Conservation (phyloP, 495 filamentous ascomycete genomes). For the Podospora bellae-mahoneyi region DNA sequence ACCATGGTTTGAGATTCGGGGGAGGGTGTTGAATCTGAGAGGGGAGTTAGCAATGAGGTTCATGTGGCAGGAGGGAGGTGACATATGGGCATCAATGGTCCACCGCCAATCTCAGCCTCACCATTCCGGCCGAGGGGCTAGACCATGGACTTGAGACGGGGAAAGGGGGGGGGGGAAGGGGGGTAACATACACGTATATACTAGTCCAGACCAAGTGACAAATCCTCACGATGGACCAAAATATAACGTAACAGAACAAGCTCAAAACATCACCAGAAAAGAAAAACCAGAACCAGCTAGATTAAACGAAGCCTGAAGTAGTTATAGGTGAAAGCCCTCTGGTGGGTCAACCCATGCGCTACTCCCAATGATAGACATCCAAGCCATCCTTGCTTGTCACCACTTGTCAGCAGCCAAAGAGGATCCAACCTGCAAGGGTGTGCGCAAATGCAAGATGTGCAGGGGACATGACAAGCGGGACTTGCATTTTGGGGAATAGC, state of each 20-base stretch:
- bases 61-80: not conserved
- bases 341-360: too few relatives aligned
- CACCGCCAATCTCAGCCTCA: too few relatives aligned
- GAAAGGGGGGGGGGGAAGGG: too few relatives aligned
- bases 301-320: not conserved
- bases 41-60: not conserved
- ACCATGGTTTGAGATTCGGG: constrained; percentile 12
- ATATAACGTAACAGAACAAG: too few relatives aligned
- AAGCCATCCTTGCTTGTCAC: not conserved
- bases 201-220: too few relatives aligned
- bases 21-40: not conserved
- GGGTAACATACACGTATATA: too few relatives aligned
- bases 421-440: not conserved
- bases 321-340: not conserved
- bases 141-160: too few relatives aligned
- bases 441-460: not conserved
- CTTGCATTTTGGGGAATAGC: not conserved
- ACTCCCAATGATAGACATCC: too few relatives aligned
- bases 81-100: not conserved
- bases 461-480: not conserved
- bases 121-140: too few relatives aligned
- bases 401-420: not conserved
- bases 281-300: not conserved
- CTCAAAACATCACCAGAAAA: not conserved
- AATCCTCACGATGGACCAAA: too few relatives aligned